Percentiles rank a stretch among this genome's conserved stretches.
These are phyloP conservation scores for Trichoderma cornu-damae DNA, from an alignment of 2,329 filamentous ascomycete genomes.

Conservation along the genomic window DNA sequence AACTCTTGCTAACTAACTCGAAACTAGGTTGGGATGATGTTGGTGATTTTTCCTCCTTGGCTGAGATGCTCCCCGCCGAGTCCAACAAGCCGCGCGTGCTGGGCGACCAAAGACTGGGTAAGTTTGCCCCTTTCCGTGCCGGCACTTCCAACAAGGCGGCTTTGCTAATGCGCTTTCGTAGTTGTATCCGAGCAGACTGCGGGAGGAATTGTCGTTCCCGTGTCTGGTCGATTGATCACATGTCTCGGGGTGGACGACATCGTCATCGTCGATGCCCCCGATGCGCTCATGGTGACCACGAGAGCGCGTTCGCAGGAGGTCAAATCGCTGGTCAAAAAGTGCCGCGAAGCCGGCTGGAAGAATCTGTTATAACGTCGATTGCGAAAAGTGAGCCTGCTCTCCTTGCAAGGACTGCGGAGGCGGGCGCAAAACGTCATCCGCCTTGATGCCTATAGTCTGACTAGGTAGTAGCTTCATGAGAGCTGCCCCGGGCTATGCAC, in stretches of 20 bases:
- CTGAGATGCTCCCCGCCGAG: constrained; percentile 27
- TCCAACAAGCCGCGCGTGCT: constrained; percentile 25
- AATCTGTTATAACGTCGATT: constrained; percentile 21
- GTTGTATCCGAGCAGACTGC: constrained; percentile 27
- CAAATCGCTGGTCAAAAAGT: constrained; percentile 27
- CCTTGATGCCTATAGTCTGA: not conserved
- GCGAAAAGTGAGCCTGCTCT: not conserved
- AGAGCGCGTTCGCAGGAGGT: constrained; percentile 28
- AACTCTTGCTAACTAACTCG: not conserved
- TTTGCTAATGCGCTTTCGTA: not conserved
- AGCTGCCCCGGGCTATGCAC: not conserved
- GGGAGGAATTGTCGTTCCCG: constrained; percentile 27
- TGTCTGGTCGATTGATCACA: constrained; percentile 26
- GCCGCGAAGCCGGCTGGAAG: constrained; percentile 25
- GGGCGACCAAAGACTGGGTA: constrained; percentile 25
- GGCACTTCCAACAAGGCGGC: accelerated
- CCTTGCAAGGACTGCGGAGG: not conserved
- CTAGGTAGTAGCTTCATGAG: not conserved
- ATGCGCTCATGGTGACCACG: constrained; percentile 28
- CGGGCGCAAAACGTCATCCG: not conserved
- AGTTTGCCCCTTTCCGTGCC: not conserved
- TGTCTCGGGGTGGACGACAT: constrained; percentile 27
- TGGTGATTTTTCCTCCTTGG: constrained; percentile 27
- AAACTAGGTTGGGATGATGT: constrained; percentile 28
- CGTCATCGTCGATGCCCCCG: constrained; percentile 27